These are phyloP conservation scores for Gynostemma pentaphyllum DNA, from an alignment of 306 rosid genomes.

Conservation along the genomic window DNA sequence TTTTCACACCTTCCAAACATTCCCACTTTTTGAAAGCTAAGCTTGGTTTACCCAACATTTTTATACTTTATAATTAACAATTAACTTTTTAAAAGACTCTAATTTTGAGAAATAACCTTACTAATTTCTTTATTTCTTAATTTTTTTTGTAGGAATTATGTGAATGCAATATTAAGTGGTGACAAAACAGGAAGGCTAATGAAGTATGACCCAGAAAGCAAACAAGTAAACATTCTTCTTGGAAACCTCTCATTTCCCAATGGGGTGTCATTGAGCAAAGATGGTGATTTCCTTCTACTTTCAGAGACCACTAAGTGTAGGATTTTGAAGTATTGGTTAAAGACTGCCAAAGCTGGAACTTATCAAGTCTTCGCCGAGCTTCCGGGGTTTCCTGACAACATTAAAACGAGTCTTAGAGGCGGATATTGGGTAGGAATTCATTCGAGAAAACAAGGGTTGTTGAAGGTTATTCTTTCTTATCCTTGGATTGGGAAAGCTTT, in stretches of 20 bases:
- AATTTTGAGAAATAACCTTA: too few relatives aligned
- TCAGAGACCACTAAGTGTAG: constrained; percentile 48
- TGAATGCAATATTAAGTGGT: constrained; percentile 36
- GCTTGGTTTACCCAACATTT: too few relatives aligned
- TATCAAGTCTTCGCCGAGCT: constrained; percentile 35
- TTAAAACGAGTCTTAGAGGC: constrained; percentile 54
- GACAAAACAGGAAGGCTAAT: constrained; percentile 56
- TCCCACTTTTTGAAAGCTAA: too few relatives aligned
- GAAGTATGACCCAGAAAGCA: constrained; percentile 50
- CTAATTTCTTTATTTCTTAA: too few relatives aligned
- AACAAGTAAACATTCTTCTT: constrained; percentile 29
- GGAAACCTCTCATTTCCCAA: constrained; percentile 53
- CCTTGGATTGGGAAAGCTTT: constrained; percentile 38
- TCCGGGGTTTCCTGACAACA: constrained; percentile 80
- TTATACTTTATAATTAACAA: too few relatives aligned
- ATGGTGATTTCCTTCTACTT: constrained; percentile 37
- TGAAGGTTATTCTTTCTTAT: constrained; percentile 31
- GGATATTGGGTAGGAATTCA: constrained; percentile 77
- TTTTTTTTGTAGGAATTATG: constrained; percentile 38
- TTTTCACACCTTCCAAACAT: too few relatives aligned
- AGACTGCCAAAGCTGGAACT: constrained; percentile 36
- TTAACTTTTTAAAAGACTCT: too few relatives aligned
- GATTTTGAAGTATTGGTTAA: constrained; percentile 54
- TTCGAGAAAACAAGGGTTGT: constrained; percentile 26
- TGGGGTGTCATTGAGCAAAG: constrained; percentile 53